Conservation (phyloP, 1,284 basidiomycete species). For the Ceratorhiza oryzae-sativae region DNA sequence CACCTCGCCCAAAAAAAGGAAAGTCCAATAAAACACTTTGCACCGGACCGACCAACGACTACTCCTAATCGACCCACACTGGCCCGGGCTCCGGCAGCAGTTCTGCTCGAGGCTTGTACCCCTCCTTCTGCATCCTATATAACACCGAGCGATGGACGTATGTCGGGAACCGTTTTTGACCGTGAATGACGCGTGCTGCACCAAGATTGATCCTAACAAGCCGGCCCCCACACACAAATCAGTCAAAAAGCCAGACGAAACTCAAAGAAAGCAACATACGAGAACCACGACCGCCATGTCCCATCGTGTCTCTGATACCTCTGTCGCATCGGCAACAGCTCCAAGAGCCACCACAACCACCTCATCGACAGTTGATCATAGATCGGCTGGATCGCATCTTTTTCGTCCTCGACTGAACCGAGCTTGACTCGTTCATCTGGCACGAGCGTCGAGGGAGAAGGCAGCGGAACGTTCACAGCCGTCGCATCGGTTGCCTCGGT, state of each 20-base stretch:
- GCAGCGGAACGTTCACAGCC: neutral
- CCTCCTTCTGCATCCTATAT: conserved; percentile 25
- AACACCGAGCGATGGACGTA: conserved; percentile 41
- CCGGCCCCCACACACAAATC: neutral
- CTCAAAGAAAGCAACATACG: neutral
- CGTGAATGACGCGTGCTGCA: conserved; percentile 19
- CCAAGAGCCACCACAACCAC: conserved; percentile 41
- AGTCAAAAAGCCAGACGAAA: neutral
- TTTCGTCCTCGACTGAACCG: conserved; percentile 3
- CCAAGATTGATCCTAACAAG: conserved; percentile 28
- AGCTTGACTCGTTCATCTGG: neutral
- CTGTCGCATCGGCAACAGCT: conserved; percentile 40
- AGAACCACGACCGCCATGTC: conserved; percentile 25
- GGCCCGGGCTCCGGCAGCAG: conserved; percentile 13
- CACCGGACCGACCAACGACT: no score
- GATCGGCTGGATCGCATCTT: conserved; percentile 8
- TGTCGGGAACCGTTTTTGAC: conserved; percentile 36
- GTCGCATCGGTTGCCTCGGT: conserved; percentile 13
- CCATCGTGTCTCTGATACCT: conserved; percentile 26
- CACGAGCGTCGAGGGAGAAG: neutral
- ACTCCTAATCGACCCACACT: conserved; percentile 27
- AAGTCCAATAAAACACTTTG: neutral
- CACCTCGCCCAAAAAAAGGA: neutral
- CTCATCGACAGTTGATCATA: conserved; percentile 38
- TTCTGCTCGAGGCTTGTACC: conserved; percentile 41